Base-by-base conservation (phyloP, 1,139 yeast species). In the Pichiaceae sp. region DNA sequence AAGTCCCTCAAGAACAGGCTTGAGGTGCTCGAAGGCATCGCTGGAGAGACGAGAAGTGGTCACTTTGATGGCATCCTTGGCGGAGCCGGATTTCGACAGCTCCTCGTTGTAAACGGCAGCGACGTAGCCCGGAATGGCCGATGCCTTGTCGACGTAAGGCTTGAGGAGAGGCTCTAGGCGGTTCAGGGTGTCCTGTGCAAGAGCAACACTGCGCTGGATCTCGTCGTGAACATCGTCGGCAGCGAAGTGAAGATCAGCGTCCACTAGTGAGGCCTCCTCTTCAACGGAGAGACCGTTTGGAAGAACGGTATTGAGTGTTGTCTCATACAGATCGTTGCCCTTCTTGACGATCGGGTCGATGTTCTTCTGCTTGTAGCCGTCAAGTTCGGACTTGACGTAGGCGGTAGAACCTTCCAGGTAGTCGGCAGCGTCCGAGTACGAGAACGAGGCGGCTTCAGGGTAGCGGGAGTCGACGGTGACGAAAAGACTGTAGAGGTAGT, bases 1-100 rank as follows among this genome's bases (percentile, higher is more conserved):
- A 29, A 54, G 36, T 20, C 43, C 43, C 29, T 53, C 50, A 21
- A 54, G 42, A 1, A 55, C 42, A 14, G 58, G 58, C 33, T 52
- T 52, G 26, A 53, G 43, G 2, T 48, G 23, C 18, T 45, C 46
- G 33, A 42, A 51, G 5, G 57, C 59, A 37, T 56, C 59, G 30
- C 41, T 45, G 2, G 60, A 53, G 20, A 56, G 47, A 35, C 51
- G 49, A 43, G 55, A 50, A 20, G 61, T 53, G 14, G 61, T 51
- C 23, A 52, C 49, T 3, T 54, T 51, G 17, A 56, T 39, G 3
- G 59, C 60, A 17, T 46, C 44, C 5, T 56, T 47, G 6, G 55
- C 39, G 3, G 49, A 46, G 1, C 49, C 45, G 8, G 47, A 42
- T 5, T 52, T 45, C 14, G 46, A 39, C 27, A 48, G 42, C 38